Evolutionary conservation across 495 filamentous ascomycete genomes (phyloP).

Genomic region (Penicillium waksmanii): DNA sequence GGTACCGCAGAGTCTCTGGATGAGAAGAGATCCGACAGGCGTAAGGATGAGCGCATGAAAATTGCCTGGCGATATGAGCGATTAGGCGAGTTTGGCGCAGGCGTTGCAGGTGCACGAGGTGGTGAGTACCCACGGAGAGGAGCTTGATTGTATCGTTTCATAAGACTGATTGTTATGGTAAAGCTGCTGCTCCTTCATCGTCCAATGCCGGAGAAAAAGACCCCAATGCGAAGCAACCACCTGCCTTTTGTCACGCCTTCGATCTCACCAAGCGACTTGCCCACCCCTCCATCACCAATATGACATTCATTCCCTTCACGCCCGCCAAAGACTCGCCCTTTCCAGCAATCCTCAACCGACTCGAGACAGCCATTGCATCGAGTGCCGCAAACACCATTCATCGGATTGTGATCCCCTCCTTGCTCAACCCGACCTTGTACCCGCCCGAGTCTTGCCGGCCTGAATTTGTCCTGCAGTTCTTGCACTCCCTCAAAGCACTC

Average conservation of each 20-base stretch:
- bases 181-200: constrained; percentile 31
- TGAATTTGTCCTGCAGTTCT: constrained; percentile 74
- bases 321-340: constrained; percentile 64
- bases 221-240: constrained; percentile 25
- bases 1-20: constrained; percentile 51
- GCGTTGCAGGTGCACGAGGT: constrained; percentile 56
- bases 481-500: constrained; percentile 78
- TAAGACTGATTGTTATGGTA: constrained; percentile 20
- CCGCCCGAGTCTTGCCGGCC: constrained; percentile 68
- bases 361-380: constrained; percentile 60
- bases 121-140: constrained; percentile 32
- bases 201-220: constrained; percentile 28
- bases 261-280: constrained; percentile 84
- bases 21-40: constrained; percentile 42
- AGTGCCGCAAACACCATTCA: constrained; percentile 68
- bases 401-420: constrained; percentile 78
- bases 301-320: constrained; percentile 60
- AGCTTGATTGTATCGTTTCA: constrained; percentile 9
- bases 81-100: constrained; percentile 66
- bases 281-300: constrained; percentile 56
- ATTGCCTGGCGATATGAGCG: constrained; percentile 98
- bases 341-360: constrained; percentile 60
- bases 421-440: constrained; percentile 85
- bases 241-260: constrained; percentile 83
- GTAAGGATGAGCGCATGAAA: constrained; percentile 81